These are phyloP conservation scores for Cutaneotrichosporon curvatum DNA, from an alignment of 1,284 basidiomycete species.

Conservation along the genomic window DNA sequence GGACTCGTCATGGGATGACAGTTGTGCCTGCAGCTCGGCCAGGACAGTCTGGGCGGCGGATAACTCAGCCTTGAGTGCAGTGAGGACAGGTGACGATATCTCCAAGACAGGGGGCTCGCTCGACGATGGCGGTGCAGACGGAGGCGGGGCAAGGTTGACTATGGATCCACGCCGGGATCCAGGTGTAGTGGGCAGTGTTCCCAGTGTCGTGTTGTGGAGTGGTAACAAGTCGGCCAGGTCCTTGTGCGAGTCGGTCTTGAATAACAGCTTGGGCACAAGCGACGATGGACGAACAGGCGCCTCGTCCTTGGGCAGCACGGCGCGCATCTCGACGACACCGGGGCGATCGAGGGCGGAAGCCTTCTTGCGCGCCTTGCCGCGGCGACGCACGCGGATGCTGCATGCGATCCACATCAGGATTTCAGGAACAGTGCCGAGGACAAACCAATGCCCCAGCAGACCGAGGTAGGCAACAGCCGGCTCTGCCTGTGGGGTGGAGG, in stretches of 20 bases:
- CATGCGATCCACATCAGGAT: constrained; percentile 33
- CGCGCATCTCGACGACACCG: constrained; percentile 37
- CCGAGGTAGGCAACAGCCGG: constrained; percentile 33
- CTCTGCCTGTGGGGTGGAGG: constrained; percentile 17
- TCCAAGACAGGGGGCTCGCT: constrained; percentile 24
- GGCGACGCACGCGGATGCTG: constrained; percentile 14
- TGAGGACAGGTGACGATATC: constrained; percentile 56
- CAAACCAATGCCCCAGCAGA: constrained; percentile 36
- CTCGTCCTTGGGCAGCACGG: constrained; percentile 35
- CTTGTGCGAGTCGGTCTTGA: constrained; percentile 19
- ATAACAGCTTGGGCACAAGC: constrained; percentile 16
- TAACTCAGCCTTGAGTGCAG: constrained; percentile 71
- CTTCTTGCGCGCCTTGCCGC: constrained; percentile 35
- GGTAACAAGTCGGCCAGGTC: constrained; percentile 34
- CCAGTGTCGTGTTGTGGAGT: constrained; percentile 31
- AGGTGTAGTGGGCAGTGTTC: constrained; percentile 34
- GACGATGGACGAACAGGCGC: constrained; percentile 2
- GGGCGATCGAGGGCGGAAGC: constrained; percentile 25
- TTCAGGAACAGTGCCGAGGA: constrained; percentile 28
- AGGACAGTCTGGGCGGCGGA: constrained; percentile 59
- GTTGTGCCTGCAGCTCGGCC: constrained; percentile 66
- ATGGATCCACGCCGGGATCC: constrained; percentile 31
- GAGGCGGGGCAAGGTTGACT: constrained; percentile 25
- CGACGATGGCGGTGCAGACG: constrained; percentile 9
- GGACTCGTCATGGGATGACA: constrained; percentile 59